Evolutionary conservation across 2,329 filamentous ascomycete genomes (phyloP).

Genomic region (Polychaeton citri): DNA sequence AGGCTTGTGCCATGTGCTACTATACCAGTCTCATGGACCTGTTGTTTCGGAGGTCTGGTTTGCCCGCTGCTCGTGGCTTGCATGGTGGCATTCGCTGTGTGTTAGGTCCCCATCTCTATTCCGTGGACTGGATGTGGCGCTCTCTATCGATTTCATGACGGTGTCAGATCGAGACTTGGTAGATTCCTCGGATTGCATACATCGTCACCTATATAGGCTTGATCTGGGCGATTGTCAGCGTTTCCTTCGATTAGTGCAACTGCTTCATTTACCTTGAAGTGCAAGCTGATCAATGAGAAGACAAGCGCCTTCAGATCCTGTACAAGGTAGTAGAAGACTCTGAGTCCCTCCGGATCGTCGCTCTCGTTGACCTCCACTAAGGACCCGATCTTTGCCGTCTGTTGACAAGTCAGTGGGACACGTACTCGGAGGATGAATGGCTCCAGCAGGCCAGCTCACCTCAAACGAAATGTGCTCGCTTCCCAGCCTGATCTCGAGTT

Average conservation of each 20-base stretch:
- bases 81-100: too few species aligned
- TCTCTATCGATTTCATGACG: too few species aligned
- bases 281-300: constrained; percentile 88
- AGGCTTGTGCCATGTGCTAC: too few species aligned
- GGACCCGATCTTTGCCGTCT: constrained; percentile 98
- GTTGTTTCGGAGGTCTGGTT: too few species aligned
- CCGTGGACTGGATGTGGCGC: too few species aligned
- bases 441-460: constrained; percentile 44
- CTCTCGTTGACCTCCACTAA: constrained; percentile 94
- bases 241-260: not conserved
- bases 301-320: constrained; percentile 94
- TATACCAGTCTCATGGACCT: too few species aligned
- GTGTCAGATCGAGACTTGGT: too few species aligned
- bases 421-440: not conserved
- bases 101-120: too few species aligned
- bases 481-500: constrained; percentile 85
- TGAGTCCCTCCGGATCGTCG: constrained; percentile 83
- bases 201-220: not conserved
- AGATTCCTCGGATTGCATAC: too few species aligned
- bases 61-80: too few species aligned
- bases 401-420: constrained; percentile 12
- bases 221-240: not conserved
- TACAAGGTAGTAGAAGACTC: constrained; percentile 97
- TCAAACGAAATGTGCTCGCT: constrained; percentile 97
- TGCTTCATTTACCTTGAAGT: constrained; percentile 62